Percentiles rank a stretch among this genome's conserved stretches.
Evolutionary conservation across 2,329 filamentous ascomycete species (phyloP).

Genomic region (Penicillium vulpinum): DNA sequence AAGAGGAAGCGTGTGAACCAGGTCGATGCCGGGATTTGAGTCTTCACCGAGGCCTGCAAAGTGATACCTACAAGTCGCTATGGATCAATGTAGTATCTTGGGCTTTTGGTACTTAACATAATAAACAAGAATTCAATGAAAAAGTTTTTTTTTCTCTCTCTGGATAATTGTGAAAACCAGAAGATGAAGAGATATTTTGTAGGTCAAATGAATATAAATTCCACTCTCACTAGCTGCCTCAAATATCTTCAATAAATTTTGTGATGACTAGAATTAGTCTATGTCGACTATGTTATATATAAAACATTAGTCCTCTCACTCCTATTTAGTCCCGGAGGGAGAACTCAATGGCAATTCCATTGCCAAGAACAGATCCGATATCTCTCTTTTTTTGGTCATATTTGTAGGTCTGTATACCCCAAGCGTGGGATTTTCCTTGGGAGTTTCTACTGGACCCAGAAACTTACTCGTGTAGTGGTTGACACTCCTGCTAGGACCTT

Average conservation of each 20-base stretch:
- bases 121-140: not conserved
- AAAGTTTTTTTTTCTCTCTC: not conserved
- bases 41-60: conserved; percentile 20
- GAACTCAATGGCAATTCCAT: not conserved
- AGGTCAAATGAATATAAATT: too few species aligned
- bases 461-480: not conserved
- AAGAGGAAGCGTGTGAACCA: conserved; percentile 37
- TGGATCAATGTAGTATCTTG: not conserved
- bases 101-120: not conserved
- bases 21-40: conserved; percentile 2
- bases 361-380: not conserved
- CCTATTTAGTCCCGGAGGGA: too few species aligned
- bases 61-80: not conserved
- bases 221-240: too few species aligned
- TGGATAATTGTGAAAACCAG: not conserved
- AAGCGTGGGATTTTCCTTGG: not conserved
- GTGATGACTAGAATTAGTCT: too few species aligned
- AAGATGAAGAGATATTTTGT: too few species aligned
- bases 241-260: too few species aligned
- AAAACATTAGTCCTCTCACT: too few species aligned
- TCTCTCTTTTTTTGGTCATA: not conserved
- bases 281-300: too few species aligned
- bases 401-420: not conserved
- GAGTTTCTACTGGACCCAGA: not conserved
- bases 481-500: not conserved